Percentiles rank a stretch among this genome's conserved stretches.
These are phyloP conservation scores for Grosmannia clavigera DNA, from an alignment of 2,329 filamentous ascomycete species.

Conservation along the genomic window DNA sequence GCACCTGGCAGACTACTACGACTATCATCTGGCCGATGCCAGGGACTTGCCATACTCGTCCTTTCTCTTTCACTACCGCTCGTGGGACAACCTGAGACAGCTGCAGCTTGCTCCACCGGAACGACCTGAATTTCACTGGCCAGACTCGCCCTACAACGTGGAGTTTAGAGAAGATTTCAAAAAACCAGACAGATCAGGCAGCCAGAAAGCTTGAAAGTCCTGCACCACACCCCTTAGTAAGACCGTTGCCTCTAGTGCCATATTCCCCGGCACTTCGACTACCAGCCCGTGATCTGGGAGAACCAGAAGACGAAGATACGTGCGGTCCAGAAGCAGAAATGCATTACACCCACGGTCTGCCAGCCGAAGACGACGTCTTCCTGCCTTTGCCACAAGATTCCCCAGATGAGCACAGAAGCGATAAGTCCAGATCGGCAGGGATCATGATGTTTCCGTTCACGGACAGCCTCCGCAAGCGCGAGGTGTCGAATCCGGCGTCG, in stretches of 20 bases:
- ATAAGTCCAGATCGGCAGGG: background rate
- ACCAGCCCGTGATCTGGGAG: background rate
- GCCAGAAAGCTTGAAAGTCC: background rate
- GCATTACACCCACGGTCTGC: too few relatives aligned
- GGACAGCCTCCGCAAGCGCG: constrained; percentile 9
- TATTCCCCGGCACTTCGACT: background rate
- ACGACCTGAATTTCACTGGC: constrained; percentile 6
- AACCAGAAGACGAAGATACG: background rate
- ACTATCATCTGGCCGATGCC: constrained; percentile 38
- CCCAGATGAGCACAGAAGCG: too few relatives aligned
- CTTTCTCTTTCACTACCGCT: constrained; percentile 46
- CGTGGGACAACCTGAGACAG: constrained; percentile 32
- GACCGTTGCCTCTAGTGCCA: background rate
- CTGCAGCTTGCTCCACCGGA: constrained; percentile 32
- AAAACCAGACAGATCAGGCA: background rate
- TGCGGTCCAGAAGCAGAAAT: background rate
- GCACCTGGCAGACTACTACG: constrained; percentile 36
- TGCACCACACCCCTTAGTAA: background rate
- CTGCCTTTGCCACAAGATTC: background rate
- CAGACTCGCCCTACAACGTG: background rate
- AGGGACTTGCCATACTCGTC: constrained; percentile 38
- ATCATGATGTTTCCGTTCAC: constrained; percentile 7
- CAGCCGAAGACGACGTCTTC: background rate
- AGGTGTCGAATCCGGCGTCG: background rate
- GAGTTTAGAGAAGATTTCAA: background rate